Conservation (phyloP, 495 filamentous ascomycete genomes). For the Bacidia rubella region DNA sequence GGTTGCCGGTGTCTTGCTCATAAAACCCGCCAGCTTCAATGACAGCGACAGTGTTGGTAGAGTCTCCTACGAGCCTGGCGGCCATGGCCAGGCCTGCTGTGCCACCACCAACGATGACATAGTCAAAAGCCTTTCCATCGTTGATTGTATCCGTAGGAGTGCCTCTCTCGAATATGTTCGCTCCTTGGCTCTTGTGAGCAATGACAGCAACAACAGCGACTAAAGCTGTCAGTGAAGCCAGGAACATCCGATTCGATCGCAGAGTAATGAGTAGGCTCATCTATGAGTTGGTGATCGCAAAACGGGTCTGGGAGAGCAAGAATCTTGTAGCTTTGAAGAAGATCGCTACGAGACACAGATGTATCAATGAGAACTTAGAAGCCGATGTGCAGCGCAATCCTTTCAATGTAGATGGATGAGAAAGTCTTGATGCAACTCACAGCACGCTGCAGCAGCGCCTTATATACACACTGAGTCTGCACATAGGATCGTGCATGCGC, state of each 20-base stretch:
- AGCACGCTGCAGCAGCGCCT: too few relatives aligned
- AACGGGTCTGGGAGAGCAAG: too few relatives aligned
- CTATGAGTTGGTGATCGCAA: neutral
- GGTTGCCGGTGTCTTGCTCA: conserved; percentile 32
- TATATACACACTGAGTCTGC: too few relatives aligned
- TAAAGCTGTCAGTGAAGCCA: neutral
- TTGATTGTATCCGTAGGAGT: neutral
- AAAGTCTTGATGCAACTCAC: too few relatives aligned
- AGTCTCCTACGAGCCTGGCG: conserved; percentile 29
- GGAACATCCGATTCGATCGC: neutral
- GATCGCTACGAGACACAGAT: too few relatives aligned
- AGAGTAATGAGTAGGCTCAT: neutral
- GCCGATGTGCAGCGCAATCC: too few relatives aligned
- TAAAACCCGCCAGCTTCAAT: conserved; percentile 49
- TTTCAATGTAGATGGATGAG: too few relatives aligned
- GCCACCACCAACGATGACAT: conserved; percentile 40
- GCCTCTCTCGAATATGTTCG: neutral
- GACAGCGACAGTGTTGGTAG: conserved; percentile 27
- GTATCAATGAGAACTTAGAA: too few relatives aligned
- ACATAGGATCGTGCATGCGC: too few relatives aligned
- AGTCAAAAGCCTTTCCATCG: conserved; percentile 28
- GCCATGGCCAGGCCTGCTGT: conserved; percentile 36
- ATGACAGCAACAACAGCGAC: neutral
- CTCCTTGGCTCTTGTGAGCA: neutral
- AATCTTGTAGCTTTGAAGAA: too few relatives aligned